phyloP scores from a whole-genome alignment of 2,329 filamentous ascomycete genomes.

The Dothistroma septosporum region DNA sequence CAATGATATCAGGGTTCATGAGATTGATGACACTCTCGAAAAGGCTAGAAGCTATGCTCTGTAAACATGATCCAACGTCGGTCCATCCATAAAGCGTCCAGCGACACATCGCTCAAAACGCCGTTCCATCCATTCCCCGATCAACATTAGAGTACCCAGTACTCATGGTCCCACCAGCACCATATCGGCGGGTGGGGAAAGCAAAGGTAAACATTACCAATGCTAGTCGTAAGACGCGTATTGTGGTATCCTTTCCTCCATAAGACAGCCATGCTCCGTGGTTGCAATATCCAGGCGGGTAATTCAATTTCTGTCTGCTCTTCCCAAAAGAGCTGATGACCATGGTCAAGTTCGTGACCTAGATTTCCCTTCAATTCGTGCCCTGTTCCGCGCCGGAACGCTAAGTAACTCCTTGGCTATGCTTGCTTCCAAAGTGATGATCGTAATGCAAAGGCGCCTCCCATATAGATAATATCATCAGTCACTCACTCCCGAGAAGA shows the following conservation, averaged over 20 bases:
- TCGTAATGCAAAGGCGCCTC: conserved; percentile 2
- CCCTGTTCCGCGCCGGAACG: conserved; percentile 1
- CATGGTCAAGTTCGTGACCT: background rate
- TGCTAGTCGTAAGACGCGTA: conserved; percentile 9
- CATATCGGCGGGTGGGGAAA: background rate
- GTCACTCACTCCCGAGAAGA: background rate
- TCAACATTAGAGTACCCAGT: background rate
- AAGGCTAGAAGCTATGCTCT: background rate
- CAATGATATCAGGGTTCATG: background rate
- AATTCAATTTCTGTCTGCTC: background rate
- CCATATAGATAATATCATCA: conserved; percentile 13
- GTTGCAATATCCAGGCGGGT: background rate
- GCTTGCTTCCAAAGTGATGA: conserved; percentile 9
- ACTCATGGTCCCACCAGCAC: background rate
- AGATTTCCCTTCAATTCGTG: background rate
- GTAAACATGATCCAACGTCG: background rate
- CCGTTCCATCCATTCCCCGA: background rate
- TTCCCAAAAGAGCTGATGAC: conserved; percentile 5
- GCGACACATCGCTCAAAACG: background rate
- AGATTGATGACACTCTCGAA: background rate
- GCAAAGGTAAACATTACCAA: conserved; percentile 3
- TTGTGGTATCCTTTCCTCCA: conserved; percentile 13
- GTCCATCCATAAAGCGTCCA: background rate
- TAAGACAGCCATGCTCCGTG: conserved; percentile 3
- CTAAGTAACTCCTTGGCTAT: conserved; percentile 11